Base-by-base conservation (phyloP, 2,329 filamentous ascomycete genomes). In the Ceratocystis alfenasii region DNA sequence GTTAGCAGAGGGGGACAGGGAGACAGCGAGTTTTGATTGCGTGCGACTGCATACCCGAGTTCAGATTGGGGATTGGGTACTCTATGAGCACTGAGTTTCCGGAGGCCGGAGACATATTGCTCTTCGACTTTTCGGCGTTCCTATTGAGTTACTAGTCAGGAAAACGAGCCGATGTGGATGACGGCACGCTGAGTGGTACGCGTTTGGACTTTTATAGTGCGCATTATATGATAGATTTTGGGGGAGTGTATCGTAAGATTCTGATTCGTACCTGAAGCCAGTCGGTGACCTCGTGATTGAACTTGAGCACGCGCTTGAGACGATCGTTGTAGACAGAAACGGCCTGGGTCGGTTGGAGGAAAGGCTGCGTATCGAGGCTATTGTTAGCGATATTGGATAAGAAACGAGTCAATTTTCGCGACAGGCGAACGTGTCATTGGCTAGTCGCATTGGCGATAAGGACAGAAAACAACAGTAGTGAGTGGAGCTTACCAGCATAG, bases 61-160 rank as follows among this genome's bases (percentile, higher is more conserved):
- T 96, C 90, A 6, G 87, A 87, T 63, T 85, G 83, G 69, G 86
- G 81, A 74, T 92, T 90, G 65, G 89, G 86, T 65, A 88, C 83
- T 70, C 84, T 86, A 74, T 86, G 87, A 72, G 86, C 83, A 68
- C 88, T 83, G 69, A 99, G 84, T 78, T 89, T 95, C 72, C 87
- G 87, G 71, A 99, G 78, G 55, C 88, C 86, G 71, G 86, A 80
- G 60, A 90, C 89, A 76, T 99, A 99, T 73, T 86, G 82, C 73
- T 97, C 93, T 77, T 99, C 94, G 69, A 97, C 82, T 72, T 86
- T 88, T 74, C 92, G 88, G 71, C 94, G 90, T 79, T 99, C 94
- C 93, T 97, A 4, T 63, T 62, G 20, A 62, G 22, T n/a, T 22
- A 8, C 10, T 22, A 28, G 61, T 57, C 33, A 60, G 62, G 45